Conservation (phyloP, 192 early-diverging fungal species). For the Backusella tuberculispora region DNA sequence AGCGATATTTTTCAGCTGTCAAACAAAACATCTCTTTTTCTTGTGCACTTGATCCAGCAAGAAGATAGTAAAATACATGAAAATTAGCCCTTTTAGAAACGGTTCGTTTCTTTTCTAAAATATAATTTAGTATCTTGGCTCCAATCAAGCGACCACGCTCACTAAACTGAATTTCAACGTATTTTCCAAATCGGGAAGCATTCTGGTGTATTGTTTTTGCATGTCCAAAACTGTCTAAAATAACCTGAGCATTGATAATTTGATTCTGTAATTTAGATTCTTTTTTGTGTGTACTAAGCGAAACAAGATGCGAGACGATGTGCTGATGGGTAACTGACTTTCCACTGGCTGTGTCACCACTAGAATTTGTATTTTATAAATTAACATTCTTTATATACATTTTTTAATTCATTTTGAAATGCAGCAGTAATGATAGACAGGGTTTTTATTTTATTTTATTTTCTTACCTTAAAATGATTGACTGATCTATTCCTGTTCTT, state of each 20-base stretch:
- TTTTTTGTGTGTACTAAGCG: constrained; percentile 72
- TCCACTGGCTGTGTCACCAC: constrained; percentile 87
- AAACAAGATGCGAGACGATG: constrained; percentile 66
- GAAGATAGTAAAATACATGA: constrained; percentile 94
- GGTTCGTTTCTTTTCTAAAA: constrained; percentile 85
- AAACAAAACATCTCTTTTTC: constrained; percentile 81
- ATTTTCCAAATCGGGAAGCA: constrained; percentile 83
- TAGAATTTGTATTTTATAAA: constrained; percentile 31
- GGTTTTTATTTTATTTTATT: neutral
- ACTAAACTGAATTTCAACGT: constrained; percentile 90
- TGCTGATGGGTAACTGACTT: constrained; percentile 81
- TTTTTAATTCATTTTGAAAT: constrained; percentile 4
- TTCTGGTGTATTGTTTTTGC: constrained; percentile 72
- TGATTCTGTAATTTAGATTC: constrained; percentile 69
- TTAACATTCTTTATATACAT: neutral
- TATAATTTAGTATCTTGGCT: constrained; percentile 82
- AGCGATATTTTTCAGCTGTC: neutral
- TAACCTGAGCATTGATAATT: constrained; percentile 67
- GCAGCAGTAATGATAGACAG: neutral
- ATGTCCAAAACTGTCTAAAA: constrained; percentile 89
- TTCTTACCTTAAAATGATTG: constrained; percentile 37
- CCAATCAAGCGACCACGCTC: constrained; percentile 89
- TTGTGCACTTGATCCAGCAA: constrained; percentile 74
- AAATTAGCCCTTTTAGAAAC: constrained; percentile 63
- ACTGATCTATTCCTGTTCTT: constrained; percentile 70